These are phyloP conservation scores for Striga asiatica DNA, from an alignment of 257 asterid genomes.

Conservation along the genomic window DNA sequence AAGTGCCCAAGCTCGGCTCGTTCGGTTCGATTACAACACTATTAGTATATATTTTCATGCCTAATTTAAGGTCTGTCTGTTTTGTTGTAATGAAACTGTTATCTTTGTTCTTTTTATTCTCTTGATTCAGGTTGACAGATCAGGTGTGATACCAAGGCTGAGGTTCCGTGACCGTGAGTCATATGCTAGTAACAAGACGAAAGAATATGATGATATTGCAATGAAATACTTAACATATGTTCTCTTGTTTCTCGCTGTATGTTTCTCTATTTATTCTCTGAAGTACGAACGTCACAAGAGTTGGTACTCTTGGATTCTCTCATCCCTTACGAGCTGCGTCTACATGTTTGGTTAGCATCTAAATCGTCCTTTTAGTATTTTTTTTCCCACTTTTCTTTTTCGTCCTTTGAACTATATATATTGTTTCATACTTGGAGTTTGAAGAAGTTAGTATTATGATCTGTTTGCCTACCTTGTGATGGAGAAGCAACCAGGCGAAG, in stretches of 20 bases:
- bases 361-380: conserved; percentile 11
- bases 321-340: conserved; percentile 94
- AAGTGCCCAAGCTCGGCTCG: too few species aligned
- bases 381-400: background rate
- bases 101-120: background rate
- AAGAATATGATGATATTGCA: conserved; percentile 95
- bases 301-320: conserved; percentile 98
- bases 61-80: too few species aligned
- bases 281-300: conserved; percentile 93
- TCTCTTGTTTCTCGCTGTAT: conserved; percentile 57
- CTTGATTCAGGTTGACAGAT: conserved; percentile 76
- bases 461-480: too few species aligned
- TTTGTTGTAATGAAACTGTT: conserved; percentile 3
- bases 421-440: too few species aligned
- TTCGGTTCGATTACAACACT: too few species aligned
- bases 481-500: too few species aligned
- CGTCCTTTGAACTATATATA: too few species aligned
- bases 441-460: too few species aligned
- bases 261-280: conserved; percentile 78
- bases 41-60: too few species aligned
- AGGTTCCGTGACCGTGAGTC: conserved; percentile 95
- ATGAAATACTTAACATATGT: conserved; percentile 95
- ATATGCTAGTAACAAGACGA: conserved; percentile 86
- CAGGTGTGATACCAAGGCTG: conserved; percentile 84
- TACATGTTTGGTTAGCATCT: conserved; percentile 89